Conservation (phyloP, 257 asterid species). For the Schizonepeta tenuifolia region DNA sequence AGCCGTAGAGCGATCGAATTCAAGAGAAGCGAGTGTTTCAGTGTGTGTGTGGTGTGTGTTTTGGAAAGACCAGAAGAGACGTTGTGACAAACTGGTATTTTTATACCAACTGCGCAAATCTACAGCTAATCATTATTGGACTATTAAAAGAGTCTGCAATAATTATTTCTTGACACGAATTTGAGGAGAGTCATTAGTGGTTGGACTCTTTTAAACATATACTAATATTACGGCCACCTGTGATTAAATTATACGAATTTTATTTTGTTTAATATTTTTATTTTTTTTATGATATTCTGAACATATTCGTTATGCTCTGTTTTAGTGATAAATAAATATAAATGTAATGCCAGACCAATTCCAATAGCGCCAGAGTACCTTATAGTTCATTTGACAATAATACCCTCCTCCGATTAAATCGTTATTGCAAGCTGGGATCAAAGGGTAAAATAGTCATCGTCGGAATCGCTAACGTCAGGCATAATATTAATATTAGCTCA, state of each 20-base stretch:
- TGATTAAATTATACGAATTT: neutral
- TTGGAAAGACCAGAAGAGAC: neutral
- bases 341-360: neutral
- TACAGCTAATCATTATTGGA: conserved; percentile 38
- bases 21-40: neutral
- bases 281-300: neutral
- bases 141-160: conserved; percentile 18
- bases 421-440: too few species aligned
- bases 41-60: neutral
- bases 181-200: conserved; percentile 19
- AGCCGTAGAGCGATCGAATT: neutral
- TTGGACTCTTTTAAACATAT: neutral
- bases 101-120: conserved; percentile 23
- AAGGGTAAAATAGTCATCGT: neutral
- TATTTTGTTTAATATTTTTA: neutral
- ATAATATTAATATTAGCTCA: neutral
- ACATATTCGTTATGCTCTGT: conserved; percentile 14
- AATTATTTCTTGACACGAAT: conserved; percentile 11
- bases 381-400: neutral
- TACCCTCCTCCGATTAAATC: neutral
- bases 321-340: neutral
- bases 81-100: neutral
- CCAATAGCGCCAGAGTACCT: neutral
- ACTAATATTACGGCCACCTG: neutral
- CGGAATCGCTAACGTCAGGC: neutral